Conservation (phyloP, 768 basidiomycete genomes). For the Termitomyces sp. region DNA sequence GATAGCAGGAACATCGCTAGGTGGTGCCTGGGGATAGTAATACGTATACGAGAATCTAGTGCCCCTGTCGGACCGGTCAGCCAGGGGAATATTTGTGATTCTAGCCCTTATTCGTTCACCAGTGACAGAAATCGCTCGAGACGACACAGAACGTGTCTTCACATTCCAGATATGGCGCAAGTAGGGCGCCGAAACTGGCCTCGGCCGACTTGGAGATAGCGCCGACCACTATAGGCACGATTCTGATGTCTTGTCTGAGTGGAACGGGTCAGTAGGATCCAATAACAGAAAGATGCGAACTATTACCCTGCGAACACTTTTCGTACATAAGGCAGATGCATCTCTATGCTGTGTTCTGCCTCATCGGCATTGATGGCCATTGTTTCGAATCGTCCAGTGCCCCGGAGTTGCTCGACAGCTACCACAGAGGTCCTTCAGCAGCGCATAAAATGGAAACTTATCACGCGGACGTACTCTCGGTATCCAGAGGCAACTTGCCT, state of each 20-base stretch:
- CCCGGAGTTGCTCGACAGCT: conserved; percentile 66
- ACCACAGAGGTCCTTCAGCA: not conserved
- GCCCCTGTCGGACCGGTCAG: conserved; percentile 44
- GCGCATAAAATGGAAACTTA: too few relatives aligned
- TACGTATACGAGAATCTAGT: conserved; percentile 81
- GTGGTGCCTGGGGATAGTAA: conserved; percentile 68
- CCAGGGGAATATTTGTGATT: too few relatives aligned
- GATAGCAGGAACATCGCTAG: conserved; percentile 38
- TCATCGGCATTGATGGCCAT: conserved; percentile 73
- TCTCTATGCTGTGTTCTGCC: conserved; percentile 95
- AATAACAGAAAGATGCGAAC: conserved; percentile 4
- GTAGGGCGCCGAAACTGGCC: conserved; percentile 54
- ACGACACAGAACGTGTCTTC: conserved; percentile 84
- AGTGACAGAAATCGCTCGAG: conserved; percentile 98
- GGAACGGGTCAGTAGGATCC: not conserved
- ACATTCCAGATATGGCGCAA: conserved; percentile 76
- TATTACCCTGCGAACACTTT: conserved; percentile 78
- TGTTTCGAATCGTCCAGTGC: conserved; percentile 62
- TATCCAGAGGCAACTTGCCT: conserved; percentile 75
- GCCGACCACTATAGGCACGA: conserved; percentile 92
- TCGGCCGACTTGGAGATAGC: conserved; percentile 60
- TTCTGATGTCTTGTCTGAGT: conserved; percentile 61
- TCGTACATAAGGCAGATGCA: conserved; percentile 91
- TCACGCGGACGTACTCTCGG: conserved; percentile 53
- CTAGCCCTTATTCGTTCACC: conserved; percentile 51